Conservation (phyloP, 1,284 basidiomycete genomes). For the Taiwanofungus camphoratus region DNA sequence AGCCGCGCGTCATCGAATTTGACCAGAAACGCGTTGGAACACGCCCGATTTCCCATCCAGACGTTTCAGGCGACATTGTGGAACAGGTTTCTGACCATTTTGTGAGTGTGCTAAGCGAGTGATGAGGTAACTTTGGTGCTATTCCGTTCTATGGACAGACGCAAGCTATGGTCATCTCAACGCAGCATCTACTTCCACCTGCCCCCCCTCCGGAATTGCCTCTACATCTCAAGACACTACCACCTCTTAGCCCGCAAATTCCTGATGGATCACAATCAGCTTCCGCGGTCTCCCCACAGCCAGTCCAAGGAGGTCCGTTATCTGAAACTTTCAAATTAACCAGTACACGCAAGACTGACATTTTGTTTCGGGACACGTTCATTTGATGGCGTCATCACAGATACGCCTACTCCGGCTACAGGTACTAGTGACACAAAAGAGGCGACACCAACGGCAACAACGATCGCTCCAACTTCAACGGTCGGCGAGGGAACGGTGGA, state of each 20-base stretch:
- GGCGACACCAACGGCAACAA: constrained; percentile 2
- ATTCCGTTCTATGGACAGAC: constrained; percentile 40
- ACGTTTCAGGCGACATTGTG: constrained; percentile 70
- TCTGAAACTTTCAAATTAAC: not conserved
- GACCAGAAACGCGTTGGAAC: constrained; percentile 63
- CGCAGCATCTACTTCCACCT: constrained; percentile 69
- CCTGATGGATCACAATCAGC: constrained; percentile 16
- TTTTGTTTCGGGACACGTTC: not conserved
- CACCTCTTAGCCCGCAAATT: constrained; percentile 20
- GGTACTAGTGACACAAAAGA: constrained; percentile 6
- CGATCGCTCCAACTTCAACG: constrained; percentile 10
- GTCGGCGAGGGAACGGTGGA: constrained; percentile 26
- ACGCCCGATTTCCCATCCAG: constrained; percentile 40
- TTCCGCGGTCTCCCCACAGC: constrained; percentile 17
- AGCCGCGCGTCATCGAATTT: constrained; percentile 88
- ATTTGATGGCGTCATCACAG: constrained; percentile 1
- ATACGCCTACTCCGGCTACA: not conserved
- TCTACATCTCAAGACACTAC: constrained; percentile 21
- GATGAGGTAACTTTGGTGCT: not conserved
- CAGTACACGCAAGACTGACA: not conserved
- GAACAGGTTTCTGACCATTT: constrained; percentile 58
- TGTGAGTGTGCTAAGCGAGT: constrained; percentile 35
- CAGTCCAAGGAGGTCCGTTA: constrained; percentile 12
- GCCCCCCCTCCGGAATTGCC: constrained; percentile 15
- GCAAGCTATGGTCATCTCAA: constrained; percentile 81